Evolutionary conservation across 768 basidiomycete genomes (phyloP), one percentile per base, ranked within the genome.

Genomic region (Lentinus tigrinus): DNA sequence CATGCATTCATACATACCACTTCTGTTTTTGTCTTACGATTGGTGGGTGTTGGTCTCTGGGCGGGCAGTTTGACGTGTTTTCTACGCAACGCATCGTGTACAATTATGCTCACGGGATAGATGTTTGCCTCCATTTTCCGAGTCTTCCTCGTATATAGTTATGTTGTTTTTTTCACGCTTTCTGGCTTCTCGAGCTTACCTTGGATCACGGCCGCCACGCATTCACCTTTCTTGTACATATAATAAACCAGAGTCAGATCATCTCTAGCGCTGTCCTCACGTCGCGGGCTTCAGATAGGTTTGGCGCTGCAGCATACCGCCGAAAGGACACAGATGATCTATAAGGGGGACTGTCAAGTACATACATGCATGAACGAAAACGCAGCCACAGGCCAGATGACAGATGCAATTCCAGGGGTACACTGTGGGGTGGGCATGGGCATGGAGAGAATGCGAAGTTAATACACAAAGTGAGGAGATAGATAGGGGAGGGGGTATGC

Each of bases 41-140:
- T 28, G 56, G 27, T 53, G 47, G 54, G 47, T 16, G 40, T 43
- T 56, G 31, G 24, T 55, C 28, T 44, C 46, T 46, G 26, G 27
- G 47, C 16, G 14, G n/a, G 17, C 28, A 27, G 44, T 34, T 48
- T 31, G 47, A 23, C 7, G 10, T 48, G 44, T 17, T 28, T 49
- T 37, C 21, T 7, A 7, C 44, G 23, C 49, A 38, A 4, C 51
- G 47, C 16, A 34, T 21, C 19, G 47, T 71, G 67, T 69, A 69
- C 64, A 54, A 57, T 70, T 69, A 71, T 73, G 69, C 66, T 67
- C 66, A 62, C 57, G 66, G 65, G 64, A 68, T 67, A 68, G 69
- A 68, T 63, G 55, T 59, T 60, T 63, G 61, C 54, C 58, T 53
- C 49, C 48, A 49, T 62, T 67, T 57, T 66, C 43, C 57, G 72